Base-by-base conservation (phyloP, 371 early-diverging fungal genomes). In the Funneliformis caledonium region DNA sequence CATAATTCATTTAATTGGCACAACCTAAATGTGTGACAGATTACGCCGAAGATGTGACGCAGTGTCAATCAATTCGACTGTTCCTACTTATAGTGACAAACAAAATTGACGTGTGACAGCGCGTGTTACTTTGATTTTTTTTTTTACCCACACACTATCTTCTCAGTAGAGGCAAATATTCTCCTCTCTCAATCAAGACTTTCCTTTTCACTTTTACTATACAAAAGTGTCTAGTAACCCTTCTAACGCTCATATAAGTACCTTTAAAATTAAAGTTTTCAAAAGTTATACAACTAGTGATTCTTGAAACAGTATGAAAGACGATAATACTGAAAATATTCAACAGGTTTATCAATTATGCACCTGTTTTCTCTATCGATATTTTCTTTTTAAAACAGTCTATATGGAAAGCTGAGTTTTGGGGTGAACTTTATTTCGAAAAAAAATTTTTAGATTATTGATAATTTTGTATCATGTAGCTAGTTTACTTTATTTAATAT, bases 231-330 rank as follows among this genome's bases (percentile, higher is more conserved):
- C 19, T 31, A 10, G 37, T 31, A 64, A 64, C 64, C 9, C 64
- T 64, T 64, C 37, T 64, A 64, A 64, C 64, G 64, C 37, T 64
- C 37, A 64, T 64, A n/a, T n/a, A n/a, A n/a, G n/a, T n/a, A n/a
- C n/a, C n/a, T n/a, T 64, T 19, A 64, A 64, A 64, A 64, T 64
- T 64, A 64, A 64, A 64, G 64, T 64, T 64, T 64, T 31, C 37
- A 64, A 64, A 64, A 64, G 64, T 64, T 64, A 64, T n/a, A 64
- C 19, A 19, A 33, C 64, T 64, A 31, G 64, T 64, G 19, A 64
- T 64, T 48, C 11, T 8, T 48, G 48, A 48, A 48, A 48, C 48
- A 48, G 64, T 64, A 64, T 64, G 19, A 14, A 64, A 64, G 64
- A 9, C 64, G 64, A 64, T 64, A 64, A 64, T 64, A 64, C n/a